phyloP scores from a whole-genome alignment of 345 rosid species.

The Lepidium aucheri region DNA sequence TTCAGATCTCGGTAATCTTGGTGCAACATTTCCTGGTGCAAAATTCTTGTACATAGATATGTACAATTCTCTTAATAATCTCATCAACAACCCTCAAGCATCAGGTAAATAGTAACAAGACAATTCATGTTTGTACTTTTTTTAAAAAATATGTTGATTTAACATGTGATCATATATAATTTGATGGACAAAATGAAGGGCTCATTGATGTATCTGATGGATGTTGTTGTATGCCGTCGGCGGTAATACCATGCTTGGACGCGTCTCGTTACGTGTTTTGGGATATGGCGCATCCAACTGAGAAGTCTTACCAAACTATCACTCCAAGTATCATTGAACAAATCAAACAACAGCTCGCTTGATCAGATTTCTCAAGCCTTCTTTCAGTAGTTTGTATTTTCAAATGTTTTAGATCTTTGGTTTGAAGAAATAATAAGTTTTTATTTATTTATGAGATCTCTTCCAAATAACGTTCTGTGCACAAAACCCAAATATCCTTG shows the following conservation, averaged over 20 bases:
- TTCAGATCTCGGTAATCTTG: slow-evolving; percentile 21
- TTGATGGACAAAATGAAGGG: slow-evolving; percentile 6
- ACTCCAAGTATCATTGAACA: slow-evolving; percentile 9
- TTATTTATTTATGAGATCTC: not conserved
- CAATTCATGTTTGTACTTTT: not conserved
- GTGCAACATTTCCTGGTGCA: slow-evolving; percentile 24
- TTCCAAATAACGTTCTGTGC: not conserved
- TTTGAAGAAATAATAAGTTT: not conserved
- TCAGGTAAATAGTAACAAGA: slow-evolving; percentile 12
- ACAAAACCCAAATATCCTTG: not conserved
- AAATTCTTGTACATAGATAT: slow-evolving; percentile 38
- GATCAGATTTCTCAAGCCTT: not conserved
- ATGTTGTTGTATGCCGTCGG: slow-evolving; percentile 17
- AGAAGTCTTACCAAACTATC: slow-evolving; percentile 20
- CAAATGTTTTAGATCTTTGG: not conserved
- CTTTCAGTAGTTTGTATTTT: not conserved
- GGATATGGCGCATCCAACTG: slow-evolving; percentile 25
- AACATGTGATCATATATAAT: not conserved
- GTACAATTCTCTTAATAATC: slow-evolving; percentile 30
- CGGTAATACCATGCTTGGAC: slow-evolving; percentile 17
- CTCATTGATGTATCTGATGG: slow-evolving; percentile 5
- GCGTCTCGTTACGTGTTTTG: slow-evolving; percentile 24
- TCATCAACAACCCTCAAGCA: slow-evolving; percentile 42
- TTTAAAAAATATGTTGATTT: not conserved
- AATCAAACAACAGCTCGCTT: slow-evolving; percentile 13